Percentiles rank a stretch among this genome's conserved stretches.
Conservation (phyloP, 768 basidiomycete species). For the Hirschioporus abietinus region DNA sequence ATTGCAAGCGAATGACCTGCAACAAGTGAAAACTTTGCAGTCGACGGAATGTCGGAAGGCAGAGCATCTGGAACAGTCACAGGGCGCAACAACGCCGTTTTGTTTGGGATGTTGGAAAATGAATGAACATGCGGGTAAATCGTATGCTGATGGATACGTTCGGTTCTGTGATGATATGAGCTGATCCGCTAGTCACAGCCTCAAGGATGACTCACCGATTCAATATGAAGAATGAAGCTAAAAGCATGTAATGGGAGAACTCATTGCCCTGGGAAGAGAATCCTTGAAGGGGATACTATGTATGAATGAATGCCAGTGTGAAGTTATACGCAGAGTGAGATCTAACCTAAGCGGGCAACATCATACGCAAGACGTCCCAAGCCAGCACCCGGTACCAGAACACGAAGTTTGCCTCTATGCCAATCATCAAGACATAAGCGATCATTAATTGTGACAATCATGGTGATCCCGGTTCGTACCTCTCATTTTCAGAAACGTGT, state of each 20-base stretch:
- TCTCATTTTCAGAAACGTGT: constrained; percentile 46
- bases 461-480: constrained; percentile 28
- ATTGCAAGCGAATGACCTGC: constrained; percentile 51
- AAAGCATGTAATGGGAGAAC: constrained; percentile 93
- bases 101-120: constrained; percentile 73
- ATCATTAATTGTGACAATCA: not conserved
- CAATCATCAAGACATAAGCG: not conserved
- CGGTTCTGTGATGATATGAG: constrained; percentile 40
- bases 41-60: constrained; percentile 62
- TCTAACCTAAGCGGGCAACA: constrained; percentile 69
- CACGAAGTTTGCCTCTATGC: constrained; percentile 51
- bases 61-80: constrained; percentile 80
- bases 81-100: constrained; percentile 55
- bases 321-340: constrained; percentile 2
- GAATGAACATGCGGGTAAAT: constrained; percentile 91
- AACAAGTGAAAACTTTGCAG: constrained; percentile 74
- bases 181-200: not conserved
- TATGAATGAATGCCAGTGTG: not conserved
- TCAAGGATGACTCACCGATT: constrained; percentile 53
- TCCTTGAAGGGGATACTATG: constrained; percentile 38
- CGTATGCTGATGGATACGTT: constrained; percentile 59
- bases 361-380: constrained; percentile 87
- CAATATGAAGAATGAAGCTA: constrained; percentile 81
- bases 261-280: constrained; percentile 93
- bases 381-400: constrained; percentile 88